These are phyloP conservation scores for Choanephora cucurbitarum DNA, from an alignment of 371 early-diverging fungal genomes.

Conservation along the genomic window DNA sequence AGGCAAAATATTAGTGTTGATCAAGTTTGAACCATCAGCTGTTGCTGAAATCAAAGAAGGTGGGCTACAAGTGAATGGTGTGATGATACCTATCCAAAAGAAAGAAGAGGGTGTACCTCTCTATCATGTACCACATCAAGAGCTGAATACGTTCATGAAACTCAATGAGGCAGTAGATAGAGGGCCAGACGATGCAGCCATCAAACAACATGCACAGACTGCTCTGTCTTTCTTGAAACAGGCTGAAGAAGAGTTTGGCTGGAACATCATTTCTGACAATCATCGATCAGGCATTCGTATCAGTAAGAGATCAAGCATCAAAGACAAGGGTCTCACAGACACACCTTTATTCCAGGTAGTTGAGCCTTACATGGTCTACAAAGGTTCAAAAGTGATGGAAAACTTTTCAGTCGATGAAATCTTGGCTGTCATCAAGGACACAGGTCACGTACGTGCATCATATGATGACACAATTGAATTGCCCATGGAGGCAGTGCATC, in stretches of 20 bases:
- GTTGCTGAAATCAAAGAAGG: not conserved
- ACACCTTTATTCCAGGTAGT: constrained; percentile 31
- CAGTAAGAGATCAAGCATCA: constrained; percentile 44
- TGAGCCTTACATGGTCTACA: constrained; percentile 55
- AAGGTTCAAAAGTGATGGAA: constrained; percentile 60
- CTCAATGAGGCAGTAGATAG: constrained; percentile 1
- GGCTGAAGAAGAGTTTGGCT: constrained; percentile 48
- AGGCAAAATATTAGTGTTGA: constrained; percentile 55
- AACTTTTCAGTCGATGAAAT: constrained; percentile 60
- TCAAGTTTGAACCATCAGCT: constrained; percentile 29
- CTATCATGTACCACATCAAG: too few species aligned
- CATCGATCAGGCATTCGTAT: constrained; percentile 44
- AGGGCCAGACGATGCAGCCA: constrained; percentile 3
- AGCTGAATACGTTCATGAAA: too few species aligned
- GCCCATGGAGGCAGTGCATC: constrained; percentile 34
- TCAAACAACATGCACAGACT: constrained; percentile 31
- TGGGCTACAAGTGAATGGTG: constrained; percentile 30
- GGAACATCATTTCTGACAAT: constrained; percentile 51
- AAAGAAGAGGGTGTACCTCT: constrained; percentile 1
- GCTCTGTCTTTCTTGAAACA: constrained; percentile 35
- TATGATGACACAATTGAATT: constrained; percentile 53
- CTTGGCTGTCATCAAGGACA: constrained; percentile 51
- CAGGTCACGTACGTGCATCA: constrained; percentile 35
- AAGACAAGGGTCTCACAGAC: not conserved
- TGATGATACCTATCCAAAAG: constrained; percentile 9